Percentiles rank a stretch among this genome's conserved stretches.
Conservation (phyloP, 225 moss, liverwort and hornwort species). For the Thuidium tamariscinum region DNA sequence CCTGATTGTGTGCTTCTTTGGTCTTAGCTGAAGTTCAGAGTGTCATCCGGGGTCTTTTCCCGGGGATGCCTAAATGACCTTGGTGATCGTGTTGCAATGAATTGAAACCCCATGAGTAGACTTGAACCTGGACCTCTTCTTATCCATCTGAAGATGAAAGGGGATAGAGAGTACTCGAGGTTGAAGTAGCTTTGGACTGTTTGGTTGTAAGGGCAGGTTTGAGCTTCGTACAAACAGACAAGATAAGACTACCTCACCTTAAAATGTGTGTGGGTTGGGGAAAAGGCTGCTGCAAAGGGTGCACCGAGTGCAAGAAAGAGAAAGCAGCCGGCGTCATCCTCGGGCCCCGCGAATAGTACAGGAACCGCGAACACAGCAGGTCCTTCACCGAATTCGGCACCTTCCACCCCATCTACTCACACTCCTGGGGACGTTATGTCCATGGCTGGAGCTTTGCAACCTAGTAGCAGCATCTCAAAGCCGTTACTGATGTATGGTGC, state of each 20-base stretch:
- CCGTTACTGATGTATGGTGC: conserved; percentile 98
- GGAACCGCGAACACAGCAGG: conserved; percentile 98
- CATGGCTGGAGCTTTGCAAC: conserved; percentile 86
- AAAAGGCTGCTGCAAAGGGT: conserved; percentile 91
- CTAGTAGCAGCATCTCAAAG: conserved; percentile 98
- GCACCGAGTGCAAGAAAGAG: conserved; percentile 89
- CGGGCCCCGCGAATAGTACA: conserved; percentile 99
- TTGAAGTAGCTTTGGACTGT: conserved; percentile 53
- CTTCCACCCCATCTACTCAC: conserved; percentile 99
- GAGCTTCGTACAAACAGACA: conserved; percentile 46
- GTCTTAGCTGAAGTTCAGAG: neutral
- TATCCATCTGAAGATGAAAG: conserved; percentile 10
- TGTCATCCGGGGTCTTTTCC: neutral
- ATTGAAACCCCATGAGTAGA: conserved; percentile 1
- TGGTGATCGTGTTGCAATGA: conserved; percentile 7
- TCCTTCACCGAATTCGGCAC: conserved; percentile 97
- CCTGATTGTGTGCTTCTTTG: neutral
- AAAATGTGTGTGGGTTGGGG: conserved; percentile 63
- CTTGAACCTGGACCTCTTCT: neutral
- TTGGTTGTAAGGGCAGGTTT: conserved; percentile 54
- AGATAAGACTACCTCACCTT: conserved; percentile 57
- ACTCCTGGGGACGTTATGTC: conserved; percentile 99
- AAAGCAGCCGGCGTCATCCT: conserved; percentile 97
- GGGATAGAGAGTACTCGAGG: conserved; percentile 17
- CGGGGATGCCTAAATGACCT: neutral